Evolutionary conservation across 495 filamentous ascomycete species (phyloP), one percentile per base, ranked within the genome.

Genomic region (Penicillium steckii): DNA sequence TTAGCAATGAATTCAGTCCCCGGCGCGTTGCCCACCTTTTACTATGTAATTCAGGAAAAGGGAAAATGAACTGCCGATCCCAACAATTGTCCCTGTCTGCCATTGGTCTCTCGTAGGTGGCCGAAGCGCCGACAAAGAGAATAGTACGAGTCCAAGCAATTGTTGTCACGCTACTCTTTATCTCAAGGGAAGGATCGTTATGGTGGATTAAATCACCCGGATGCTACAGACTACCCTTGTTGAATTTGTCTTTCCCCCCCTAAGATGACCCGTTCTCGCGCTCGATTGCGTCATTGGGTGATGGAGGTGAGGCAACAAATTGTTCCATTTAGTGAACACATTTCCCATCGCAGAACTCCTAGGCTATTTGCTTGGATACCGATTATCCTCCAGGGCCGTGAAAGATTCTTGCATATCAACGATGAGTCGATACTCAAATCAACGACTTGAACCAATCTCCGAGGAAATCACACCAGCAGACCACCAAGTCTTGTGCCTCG

Each of bases 391-490:
- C 18, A 44, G 41, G 4, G 26, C 6, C 23, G 22, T n/a, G n/a
- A n/a, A 3, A 25, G 5, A 19, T 9, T 2, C 41, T 2, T 44
- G 21, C 26, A 23, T 19, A 19, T 41, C 15, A 10, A 21, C 32
- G 21, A 53, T 53, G 17, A 46, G 43, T 30, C 50, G 33, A 26
- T 41, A 53, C 29, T 27, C 22, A 33, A 2, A 27, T 4, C 15
- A 53, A 18, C 33, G 33, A 7, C 49, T 57, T 15, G 44, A 52
- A 10, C 55, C 49, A 10, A 57, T 57, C 24, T 47, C 44, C 19
- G 38, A 57, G 33, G 49, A 57, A 22, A 52, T 57, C 24, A 52
- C 55, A 18, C 49, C 44, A 3, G 12, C 32, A 15, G 55, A 57
- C 33, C 44, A 57, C 42, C n/a, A 48, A 27, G 43, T 57, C 30